Evolutionary conservation across 352 stramenopile genomes (phyloP), one percentile per base, ranked within the genome.

Genomic region (Phytophthora constricta): DNA sequence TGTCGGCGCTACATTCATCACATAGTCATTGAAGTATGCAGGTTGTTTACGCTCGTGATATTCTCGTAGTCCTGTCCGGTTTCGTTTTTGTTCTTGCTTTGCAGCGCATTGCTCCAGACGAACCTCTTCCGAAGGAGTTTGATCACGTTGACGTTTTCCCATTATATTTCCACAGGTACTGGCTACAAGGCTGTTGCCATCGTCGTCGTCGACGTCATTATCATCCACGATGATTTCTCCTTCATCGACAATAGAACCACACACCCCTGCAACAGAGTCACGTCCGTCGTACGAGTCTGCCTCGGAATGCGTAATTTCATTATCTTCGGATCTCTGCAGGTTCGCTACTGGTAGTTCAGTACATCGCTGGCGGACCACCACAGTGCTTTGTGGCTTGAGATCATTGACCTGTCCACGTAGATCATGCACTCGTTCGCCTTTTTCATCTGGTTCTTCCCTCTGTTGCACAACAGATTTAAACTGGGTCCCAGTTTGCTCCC

Each of bases 91-190:
- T 37, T 37, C 31, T 37, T 37, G 31, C 13, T 11, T 37, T 37
- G 7, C 31, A 37, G 31, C 31, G 13, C 13, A 13, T 37, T 11
- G 48, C 27, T 55, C 27, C 5, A 55, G n/a, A n/a, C 48, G 16
- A 14, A 5, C 16, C 17, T 55, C 27, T 28, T 55, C 48, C 48
- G 27, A 55, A 19, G 14, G 48, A 55, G 48, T 55, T 26, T 55
- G 25, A 25, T 16, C 27, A 17, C 31, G 31, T 37, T 11, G 4
- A 20, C 48, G 27, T 43, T 55, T 55, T 43, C 48, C 48, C 13
- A 28, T 55, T 55, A 39, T 20, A 16, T 43, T 9, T 3, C 48
- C 48, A 55, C 23, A 47, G 13, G 20, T 5, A 47, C 41, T 47
- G 9, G 41, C 41, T 8, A 47, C 41, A 47, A 22, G 10, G 16